phyloP scores from a whole-genome alignment of 495 filamentous ascomycete species.

The Tuber indicum region DNA sequence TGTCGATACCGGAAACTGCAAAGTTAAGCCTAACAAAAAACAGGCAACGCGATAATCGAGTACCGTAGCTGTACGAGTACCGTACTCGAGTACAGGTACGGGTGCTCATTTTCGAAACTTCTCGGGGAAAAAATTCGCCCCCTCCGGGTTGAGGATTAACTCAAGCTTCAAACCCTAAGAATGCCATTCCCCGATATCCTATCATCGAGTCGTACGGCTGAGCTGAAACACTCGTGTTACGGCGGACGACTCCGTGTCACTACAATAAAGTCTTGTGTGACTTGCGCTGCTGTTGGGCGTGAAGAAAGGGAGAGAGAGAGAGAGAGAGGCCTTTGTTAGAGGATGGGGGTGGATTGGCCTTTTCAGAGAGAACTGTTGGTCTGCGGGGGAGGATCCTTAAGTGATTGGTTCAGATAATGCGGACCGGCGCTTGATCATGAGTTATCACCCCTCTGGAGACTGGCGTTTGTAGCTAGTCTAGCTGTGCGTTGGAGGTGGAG shows the following conservation, averaged over 20 bases:
- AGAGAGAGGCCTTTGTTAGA: neutral
- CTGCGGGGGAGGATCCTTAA: neutral
- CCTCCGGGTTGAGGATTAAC: neutral
- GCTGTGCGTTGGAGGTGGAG: neutral
- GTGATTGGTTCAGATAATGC: neutral
- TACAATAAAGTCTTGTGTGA: neutral
- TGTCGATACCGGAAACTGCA: too few relatives aligned
- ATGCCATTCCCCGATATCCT: neutral
- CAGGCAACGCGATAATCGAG: neutral
- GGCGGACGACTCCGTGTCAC: neutral
- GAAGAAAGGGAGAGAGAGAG: neutral
- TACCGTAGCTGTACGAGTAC: too few relatives aligned
- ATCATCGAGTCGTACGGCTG: conserved; percentile 2
- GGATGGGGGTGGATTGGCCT: neutral
- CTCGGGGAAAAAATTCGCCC: neutral
- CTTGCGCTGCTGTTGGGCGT: neutral
- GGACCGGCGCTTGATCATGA: neutral
- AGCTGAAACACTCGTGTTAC: neutral
- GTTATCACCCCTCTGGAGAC: neutral
- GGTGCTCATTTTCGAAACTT: neutral
- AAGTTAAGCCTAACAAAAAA: too few relatives aligned
- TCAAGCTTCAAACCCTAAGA: neutral
- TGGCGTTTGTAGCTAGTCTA: neutral
- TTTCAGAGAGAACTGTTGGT: neutral
- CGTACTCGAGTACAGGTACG: too few relatives aligned